These are phyloP conservation scores for Lumnitzera racemosa DNA, from an alignment of 345 rosid genomes.

Conservation along the genomic window DNA sequence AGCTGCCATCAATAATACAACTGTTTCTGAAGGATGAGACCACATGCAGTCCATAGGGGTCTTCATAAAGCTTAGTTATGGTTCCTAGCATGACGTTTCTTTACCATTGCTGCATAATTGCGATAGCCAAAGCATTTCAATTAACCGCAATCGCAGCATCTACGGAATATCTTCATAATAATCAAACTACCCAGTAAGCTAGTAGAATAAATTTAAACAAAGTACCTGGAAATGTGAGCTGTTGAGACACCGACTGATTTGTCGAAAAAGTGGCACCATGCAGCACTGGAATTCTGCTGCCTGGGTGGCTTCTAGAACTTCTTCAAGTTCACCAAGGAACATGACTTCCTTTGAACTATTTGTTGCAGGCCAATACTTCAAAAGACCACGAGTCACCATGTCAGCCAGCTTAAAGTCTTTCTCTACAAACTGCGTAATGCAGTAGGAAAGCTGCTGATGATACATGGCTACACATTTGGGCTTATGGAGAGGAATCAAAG, in stretches of 20 bases:
- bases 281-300: conserved; percentile 32
- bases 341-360: conserved; percentile 37
- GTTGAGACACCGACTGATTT: conserved; percentile 29
- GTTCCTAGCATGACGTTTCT: no score
- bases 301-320: conserved; percentile 36
- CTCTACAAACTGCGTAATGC: conserved; percentile 37
- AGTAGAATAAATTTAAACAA: no score
- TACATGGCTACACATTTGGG: conserved; percentile 30
- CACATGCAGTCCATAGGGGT: no score
- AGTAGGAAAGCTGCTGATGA: conserved; percentile 33
- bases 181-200: no score
- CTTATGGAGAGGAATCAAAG: conserved; percentile 38
- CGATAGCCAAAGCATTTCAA: no score
- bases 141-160: no score
- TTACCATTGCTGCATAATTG: no score
- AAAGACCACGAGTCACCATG: conserved; percentile 28
- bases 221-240: conserved; percentile 38
- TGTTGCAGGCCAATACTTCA: conserved; percentile 36
- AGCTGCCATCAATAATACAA: no score
- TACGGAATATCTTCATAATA: no score
- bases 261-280: conserved; percentile 32
- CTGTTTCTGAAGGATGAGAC: no score
- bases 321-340: conserved; percentile 39
- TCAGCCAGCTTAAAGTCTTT: conserved; percentile 36
- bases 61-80: no score